Conservation (phyloP, 2,329 filamentous ascomycete species). For the Macrophomina pseudophaseolina region DNA sequence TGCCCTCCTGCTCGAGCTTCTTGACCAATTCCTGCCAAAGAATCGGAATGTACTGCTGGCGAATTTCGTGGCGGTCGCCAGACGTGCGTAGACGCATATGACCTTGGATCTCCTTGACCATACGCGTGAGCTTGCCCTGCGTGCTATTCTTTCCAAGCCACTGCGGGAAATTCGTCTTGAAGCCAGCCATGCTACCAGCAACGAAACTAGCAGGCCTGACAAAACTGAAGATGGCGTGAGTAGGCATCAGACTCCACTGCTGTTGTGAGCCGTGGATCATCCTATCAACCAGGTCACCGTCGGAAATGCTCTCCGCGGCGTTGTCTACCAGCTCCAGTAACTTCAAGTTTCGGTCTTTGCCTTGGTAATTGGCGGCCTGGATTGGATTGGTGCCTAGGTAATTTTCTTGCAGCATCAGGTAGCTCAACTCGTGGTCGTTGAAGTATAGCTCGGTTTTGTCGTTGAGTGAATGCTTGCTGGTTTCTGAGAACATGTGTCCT, state of each 20-base stretch:
- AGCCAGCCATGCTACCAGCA: conserved; percentile 72
- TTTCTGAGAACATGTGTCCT: conserved; percentile 81
- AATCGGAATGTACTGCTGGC: conserved; percentile 90
- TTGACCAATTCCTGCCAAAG: conserved; percentile 83
- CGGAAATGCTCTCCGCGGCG: conserved; percentile 94
- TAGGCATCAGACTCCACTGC: conserved; percentile 97
- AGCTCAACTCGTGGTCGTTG: conserved; percentile 98
- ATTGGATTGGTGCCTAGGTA: conserved; percentile 85
- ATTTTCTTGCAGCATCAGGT: conserved; percentile 97
- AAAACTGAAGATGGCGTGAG: conserved; percentile 93
- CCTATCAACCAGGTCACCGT: conserved; percentile 91
- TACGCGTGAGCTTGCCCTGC: conserved; percentile 70
- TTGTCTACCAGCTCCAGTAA: conserved; percentile 83
- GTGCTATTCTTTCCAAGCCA: conserved; percentile 98
- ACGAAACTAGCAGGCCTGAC: conserved; percentile 89
- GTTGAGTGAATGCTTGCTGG: conserved; percentile 86
- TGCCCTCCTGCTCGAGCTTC: conserved; percentile 76
- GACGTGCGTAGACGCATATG: conserved; percentile 94
- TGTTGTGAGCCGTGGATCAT: conserved; percentile 99
- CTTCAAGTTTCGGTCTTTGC: conserved; percentile 76
- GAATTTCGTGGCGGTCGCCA: conserved; percentile 89
- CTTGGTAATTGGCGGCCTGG: conserved; percentile 64
- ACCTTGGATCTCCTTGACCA: conserved; percentile 90
- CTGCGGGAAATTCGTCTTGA: conserved; percentile 76
- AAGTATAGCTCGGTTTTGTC: conserved; percentile 99